Evolutionary conservation across 2,329 filamentous ascomycete genomes (phyloP), one percentile per base, ranked within the genome.

Genomic region (Knufia fluminis): DNA sequence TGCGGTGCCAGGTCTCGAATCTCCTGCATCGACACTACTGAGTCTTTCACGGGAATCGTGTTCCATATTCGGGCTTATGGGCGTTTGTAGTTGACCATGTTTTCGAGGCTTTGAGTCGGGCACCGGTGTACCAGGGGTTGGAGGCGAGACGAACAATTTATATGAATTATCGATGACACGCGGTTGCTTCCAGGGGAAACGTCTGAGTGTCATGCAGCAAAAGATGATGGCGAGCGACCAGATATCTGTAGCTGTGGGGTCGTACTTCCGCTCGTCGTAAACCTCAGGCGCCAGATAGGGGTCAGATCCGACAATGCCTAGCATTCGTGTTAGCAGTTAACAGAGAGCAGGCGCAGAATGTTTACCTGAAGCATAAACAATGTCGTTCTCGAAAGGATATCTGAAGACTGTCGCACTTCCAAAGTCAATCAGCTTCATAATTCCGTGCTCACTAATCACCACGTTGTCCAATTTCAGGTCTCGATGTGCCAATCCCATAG

Each of bases 351-450:
- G 14, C 9, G 22, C 9, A 31, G 24, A 28, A 68, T 14, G 3
- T 7, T 69, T 70, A 92, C 88, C 89, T 64, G 80, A 83, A 32
- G 89, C 86, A 39, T 83, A 73, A 12, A 92, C 86, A 51, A 90
- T 80, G 46, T 87, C 87, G 57, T 83, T 89, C 68, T 98, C 92
- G 62, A 98, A 97, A 0, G 92, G 92, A 73, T 98, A 98, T 61
- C 86, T 83, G 71, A 95, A 98, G 35, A 98, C 91, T 57, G 92
- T 90, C 0, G 92, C 91, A 69, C 90, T 97, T 22, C 92, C 92
- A 68, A 98, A 98, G 66, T 98, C 92, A 61, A 98, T 98, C 56
- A 98, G 86, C 69, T 98, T 98, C 89, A 98, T 95, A 60, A 98
- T 97, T 1, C 92, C 92, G 61, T 85, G 80, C 62, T 94, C 86